Evolutionary conservation across 1,139 yeast genomes (phyloP).

Genomic region (Candida sp.): DNA sequence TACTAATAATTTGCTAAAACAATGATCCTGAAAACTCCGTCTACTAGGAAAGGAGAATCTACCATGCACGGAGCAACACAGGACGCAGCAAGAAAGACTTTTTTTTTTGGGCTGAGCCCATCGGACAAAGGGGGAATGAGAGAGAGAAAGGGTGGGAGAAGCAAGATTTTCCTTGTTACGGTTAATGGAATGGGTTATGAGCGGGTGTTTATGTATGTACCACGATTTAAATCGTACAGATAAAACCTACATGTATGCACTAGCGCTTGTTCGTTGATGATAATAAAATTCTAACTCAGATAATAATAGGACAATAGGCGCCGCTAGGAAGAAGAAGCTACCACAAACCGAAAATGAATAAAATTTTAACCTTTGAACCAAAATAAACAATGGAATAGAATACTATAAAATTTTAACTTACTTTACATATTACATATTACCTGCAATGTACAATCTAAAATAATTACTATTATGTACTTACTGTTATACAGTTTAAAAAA

Average conservation of each 20-base stretch:
- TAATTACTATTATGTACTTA: neutral
- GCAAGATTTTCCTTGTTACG: neutral
- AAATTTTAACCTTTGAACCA: too few species aligned
- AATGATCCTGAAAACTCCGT: too few species aligned
- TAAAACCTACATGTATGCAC: neutral
- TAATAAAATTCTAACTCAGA: neutral
- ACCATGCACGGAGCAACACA: neutral
- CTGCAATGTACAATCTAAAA: neutral
- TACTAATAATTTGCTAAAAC: too few species aligned
- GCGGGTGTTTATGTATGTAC: neutral
- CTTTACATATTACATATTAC: neutral
- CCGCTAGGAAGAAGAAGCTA: neutral
- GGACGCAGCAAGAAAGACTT: neutral
- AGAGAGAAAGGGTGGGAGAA: neutral
- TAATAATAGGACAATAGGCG: too few species aligned
- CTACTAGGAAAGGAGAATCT: neutral
- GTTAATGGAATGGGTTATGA: neutral
- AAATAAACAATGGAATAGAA: neutral
- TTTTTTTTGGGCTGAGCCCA: neutral
- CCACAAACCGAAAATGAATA: neutral
- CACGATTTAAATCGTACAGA: neutral
- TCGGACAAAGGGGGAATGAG: neutral
- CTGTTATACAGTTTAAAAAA: neutral
- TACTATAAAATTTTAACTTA: neutral
- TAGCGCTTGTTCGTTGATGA: neutral